These are phyloP conservation scores for Mrakia blollopis DNA, from an alignment of 768 basidiomycete genomes.

Conservation along the genomic window DNA sequence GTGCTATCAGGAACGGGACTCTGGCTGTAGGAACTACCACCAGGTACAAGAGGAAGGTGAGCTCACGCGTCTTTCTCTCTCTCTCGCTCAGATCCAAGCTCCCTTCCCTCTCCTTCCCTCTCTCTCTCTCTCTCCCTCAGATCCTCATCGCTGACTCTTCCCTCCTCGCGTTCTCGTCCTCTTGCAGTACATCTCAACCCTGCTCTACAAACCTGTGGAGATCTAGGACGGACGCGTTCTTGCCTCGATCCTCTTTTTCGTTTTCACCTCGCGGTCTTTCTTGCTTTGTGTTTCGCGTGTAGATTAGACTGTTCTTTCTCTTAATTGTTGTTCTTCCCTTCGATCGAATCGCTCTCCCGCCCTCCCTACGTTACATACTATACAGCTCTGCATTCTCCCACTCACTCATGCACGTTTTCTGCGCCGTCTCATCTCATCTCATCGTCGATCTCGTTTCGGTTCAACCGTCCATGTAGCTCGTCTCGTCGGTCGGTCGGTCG, in stretches of 20 bases:
- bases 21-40: conserved; percentile 88
- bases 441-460: no score
- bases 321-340: background rate
- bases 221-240: background rate
- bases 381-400: no score
- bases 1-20: conserved; percentile 89
- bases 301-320: background rate
- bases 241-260: background rate
- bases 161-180: background rate
- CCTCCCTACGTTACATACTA: background rate
- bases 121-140: background rate
- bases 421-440: no score
- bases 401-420: no score
- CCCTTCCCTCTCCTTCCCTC: background rate
- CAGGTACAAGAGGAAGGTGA: conserved; percentile 83
- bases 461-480: no score
- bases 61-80: conserved; percentile 30
- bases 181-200: conserved; percentile 71
- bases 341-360: no score
- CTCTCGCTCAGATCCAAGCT: background rate
- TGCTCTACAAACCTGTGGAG: conserved; percentile 66
- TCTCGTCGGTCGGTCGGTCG: no score
- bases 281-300: background rate
- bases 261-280: background rate
- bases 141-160: conserved; percentile 12